A percentile compares a stretch with the other conserved stretches of the same genome.
phyloP scores from a whole-genome alignment of 345 rosid genomes.

The Geranium brycei region DNA sequence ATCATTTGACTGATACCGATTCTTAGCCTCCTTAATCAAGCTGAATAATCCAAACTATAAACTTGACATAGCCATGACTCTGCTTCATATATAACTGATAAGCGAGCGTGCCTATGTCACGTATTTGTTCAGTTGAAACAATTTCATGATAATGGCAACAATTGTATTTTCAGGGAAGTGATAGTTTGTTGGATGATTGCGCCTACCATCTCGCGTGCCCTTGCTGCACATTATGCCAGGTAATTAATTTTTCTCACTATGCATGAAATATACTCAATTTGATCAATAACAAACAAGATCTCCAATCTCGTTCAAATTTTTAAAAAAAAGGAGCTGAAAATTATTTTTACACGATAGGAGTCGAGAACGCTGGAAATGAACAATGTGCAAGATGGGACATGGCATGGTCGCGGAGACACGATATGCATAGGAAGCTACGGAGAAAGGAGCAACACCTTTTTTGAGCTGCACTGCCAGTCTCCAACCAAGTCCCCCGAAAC shows the following conservation, averaged over 20 bases:
- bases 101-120: too few species aligned
- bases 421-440: slow-evolving; percentile 48
- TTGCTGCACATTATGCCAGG: slow-evolving; percentile 75
- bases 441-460: slow-evolving; percentile 39
- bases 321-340: too few species aligned
- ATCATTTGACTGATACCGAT: background rate
- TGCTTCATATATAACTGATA: too few species aligned
- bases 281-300: background rate
- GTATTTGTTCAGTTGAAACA: too few species aligned
- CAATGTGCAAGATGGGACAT: slow-evolving; percentile 78
- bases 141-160: too few species aligned
- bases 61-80: too few species aligned
- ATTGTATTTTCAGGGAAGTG: slow-evolving; percentile 42
- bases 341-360: slow-evolving; percentile 31
- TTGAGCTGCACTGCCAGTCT: slow-evolving; percentile 41
- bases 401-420: slow-evolving; percentile 96
- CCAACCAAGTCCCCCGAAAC: slow-evolving; percentile 27
- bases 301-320: background rate
- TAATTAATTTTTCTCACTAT: slow-evolving; percentile 8
- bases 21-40: background rate
- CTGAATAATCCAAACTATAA: background rate
- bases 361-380: slow-evolving; percentile 90
- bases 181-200: slow-evolving; percentile 59
- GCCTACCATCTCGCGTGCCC: slow-evolving; percentile 67
- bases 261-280: background rate